phyloP scores from a whole-genome alignment of 2,329 filamentous ascomycete genomes.

The Pyrenochaeta sp. region DNA sequence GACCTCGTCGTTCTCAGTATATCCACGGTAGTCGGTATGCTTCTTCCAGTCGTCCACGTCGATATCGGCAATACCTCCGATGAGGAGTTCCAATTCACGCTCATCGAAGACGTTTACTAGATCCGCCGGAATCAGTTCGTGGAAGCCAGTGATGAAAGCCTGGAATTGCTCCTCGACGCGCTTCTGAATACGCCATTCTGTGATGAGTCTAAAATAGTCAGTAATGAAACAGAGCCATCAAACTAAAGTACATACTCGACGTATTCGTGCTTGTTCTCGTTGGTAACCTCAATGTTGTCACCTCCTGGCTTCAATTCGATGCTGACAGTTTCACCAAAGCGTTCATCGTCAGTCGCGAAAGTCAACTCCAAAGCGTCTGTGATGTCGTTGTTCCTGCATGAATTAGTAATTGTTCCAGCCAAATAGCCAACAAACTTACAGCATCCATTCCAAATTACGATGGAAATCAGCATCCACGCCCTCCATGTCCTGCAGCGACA shows the following conservation, averaged over 20 bases:
- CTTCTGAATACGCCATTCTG: slow-evolving; percentile 99
- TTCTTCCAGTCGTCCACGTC: slow-evolving; percentile 99
- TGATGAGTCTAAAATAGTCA: slow-evolving; percentile 72
- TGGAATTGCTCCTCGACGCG: slow-evolving; percentile 98
- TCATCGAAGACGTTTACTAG: slow-evolving; percentile 99
- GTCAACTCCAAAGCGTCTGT: slow-evolving; percentile 93
- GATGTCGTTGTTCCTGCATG: slow-evolving; percentile 83
- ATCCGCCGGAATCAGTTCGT: slow-evolving; percentile 95
- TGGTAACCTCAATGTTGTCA: slow-evolving; percentile 92
- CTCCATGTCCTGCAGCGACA: slow-evolving; percentile 94
- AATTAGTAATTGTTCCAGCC: slow-evolving; percentile 7
- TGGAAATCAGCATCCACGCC: slow-evolving; percentile 98
- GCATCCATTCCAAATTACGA: slow-evolving; percentile 93
- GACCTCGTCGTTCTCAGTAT: slow-evolving; percentile 96
- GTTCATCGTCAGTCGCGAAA: slow-evolving; percentile 96
- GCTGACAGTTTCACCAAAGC: slow-evolving; percentile 92
- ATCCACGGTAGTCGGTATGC: slow-evolving; percentile 98
- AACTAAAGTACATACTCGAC: slow-evolving; percentile 71
- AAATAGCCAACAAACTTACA: slow-evolving; percentile 57
- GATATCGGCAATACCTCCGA: slow-evolving; percentile 99
- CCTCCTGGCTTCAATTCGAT: slow-evolving; percentile 93
- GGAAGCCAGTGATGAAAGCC: slow-evolving; percentile 95
- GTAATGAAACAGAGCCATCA: neutral
- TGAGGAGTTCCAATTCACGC: slow-evolving; percentile 92
- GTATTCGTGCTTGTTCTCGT: slow-evolving; percentile 99